A percentile compares a stretch with the other conserved stretches of the same genome.
Conservation (phyloP, 2,329 filamentous ascomycete genomes). For the Colletotrichum spaethianum region DNA sequence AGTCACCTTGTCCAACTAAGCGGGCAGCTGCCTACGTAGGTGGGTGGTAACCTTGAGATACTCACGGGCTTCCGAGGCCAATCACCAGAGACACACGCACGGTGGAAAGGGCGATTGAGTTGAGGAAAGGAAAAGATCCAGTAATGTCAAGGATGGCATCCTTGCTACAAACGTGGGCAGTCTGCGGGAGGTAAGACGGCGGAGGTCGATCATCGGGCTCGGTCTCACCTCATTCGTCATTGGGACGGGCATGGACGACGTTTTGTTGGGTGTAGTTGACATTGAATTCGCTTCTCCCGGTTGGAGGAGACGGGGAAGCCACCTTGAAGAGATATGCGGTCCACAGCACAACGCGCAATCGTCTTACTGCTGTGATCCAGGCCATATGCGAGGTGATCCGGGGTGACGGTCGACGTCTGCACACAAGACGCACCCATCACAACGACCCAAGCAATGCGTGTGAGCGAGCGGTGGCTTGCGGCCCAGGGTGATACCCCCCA, state of each 20-base stretch:
- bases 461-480: slow-evolving; percentile 25
- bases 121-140: slow-evolving; percentile 16
- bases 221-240: slow-evolving; percentile 30
- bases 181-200: slow-evolving; percentile 9
- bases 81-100: not conserved
- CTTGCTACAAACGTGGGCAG: slow-evolving; percentile 13
- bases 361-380: not conserved
- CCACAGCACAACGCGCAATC: slow-evolving; percentile 14
- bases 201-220: not conserved
- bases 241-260: not conserved
- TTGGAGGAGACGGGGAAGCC: not conserved
- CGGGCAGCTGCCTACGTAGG: not conserved
- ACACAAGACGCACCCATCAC: not conserved
- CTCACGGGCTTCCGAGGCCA: slow-evolving; percentile 10
- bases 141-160: slow-evolving; percentile 24
- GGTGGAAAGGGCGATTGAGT: slow-evolving; percentile 11
- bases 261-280: not conserved
- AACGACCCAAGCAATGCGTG: not conserved
- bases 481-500: slow-evolving; percentile 29
- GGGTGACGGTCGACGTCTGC: not conserved
- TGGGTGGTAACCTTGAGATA: not conserved
- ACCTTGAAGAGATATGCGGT: not conserved
- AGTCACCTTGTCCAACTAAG: not conserved
- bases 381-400: slow-evolving; percentile 17
- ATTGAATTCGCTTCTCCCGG: not conserved